Conservation (phyloP, 345 rosid species). For the Acer saccharum region DNA sequence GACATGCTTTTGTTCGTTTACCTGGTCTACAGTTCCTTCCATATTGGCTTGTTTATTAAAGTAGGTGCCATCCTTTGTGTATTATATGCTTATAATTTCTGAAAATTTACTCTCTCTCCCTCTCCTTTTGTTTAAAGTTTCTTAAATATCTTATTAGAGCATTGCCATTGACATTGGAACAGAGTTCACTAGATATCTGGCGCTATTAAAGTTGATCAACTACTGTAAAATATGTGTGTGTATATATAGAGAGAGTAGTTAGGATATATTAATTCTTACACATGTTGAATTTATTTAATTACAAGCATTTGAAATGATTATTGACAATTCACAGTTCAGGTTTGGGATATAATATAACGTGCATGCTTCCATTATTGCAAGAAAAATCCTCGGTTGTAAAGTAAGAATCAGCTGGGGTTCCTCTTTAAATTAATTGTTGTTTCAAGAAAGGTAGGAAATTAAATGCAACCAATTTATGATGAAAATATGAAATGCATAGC, state of each 20-base stretch:
- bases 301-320: background rate
- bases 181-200: no score
- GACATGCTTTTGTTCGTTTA: conserved; percentile 11
- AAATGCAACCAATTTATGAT: background rate
- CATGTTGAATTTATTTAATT: background rate
- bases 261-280: background rate
- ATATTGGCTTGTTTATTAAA: conserved; percentile 1
- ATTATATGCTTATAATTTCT: conserved; percentile 4
- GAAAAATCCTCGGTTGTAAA: background rate
- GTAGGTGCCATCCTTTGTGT: background rate
- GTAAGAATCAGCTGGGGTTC: background rate
- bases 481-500: background rate
- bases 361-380: background rate
- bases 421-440: background rate
- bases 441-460: background rate
- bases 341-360: background rate
- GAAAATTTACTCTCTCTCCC: background rate
- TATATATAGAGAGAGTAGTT: background rate
- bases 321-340: background rate
- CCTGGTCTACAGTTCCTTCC: conserved; percentile 14
- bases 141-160: background rate
- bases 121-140: background rate
- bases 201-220: background rate
- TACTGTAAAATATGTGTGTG: background rate
- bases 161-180: background rate